A percentile compares a stretch with the other conserved stretches of the same genome.
Evolutionary conservation across 129 eudicot species (phyloP).

Genomic region (Sambucus nigra): DNA sequence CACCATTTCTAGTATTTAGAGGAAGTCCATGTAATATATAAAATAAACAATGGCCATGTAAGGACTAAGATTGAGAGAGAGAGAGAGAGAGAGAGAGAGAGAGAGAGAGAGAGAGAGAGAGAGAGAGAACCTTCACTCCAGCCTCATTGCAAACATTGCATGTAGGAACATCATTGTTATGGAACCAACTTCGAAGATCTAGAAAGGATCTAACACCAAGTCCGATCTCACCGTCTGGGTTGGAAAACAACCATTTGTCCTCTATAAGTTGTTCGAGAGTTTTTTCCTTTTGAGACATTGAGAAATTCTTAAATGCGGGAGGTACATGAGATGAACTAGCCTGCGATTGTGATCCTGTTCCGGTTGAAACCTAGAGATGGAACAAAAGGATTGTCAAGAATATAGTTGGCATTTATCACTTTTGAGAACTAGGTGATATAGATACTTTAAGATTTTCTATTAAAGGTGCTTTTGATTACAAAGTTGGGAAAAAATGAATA

Average conservation of each 20-base stretch:
- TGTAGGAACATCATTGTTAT: slow-evolving; percentile 58
- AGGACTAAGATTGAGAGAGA: too few relatives aligned
- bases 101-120: too few relatives aligned
- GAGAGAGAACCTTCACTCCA: slow-evolving; percentile 86
- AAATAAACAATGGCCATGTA: too few relatives aligned
- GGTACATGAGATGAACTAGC: slow-evolving; percentile 38
- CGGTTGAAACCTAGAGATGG: slow-evolving; percentile 24
- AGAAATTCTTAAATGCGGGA: slow-evolving; percentile 56
- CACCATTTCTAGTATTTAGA: too few relatives aligned
- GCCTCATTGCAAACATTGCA: slow-evolving; percentile 95
- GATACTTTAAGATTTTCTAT: not conserved
- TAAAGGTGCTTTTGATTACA: too few relatives aligned
- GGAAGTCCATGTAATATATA: too few relatives aligned
- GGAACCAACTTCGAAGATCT: slow-evolving; percentile 96
- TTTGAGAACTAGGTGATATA: too few relatives aligned
- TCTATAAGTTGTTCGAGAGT: slow-evolving; percentile 42
- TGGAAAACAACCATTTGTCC: slow-evolving; percentile 76
- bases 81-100: too few relatives aligned
- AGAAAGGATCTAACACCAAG: slow-evolving; percentile 88
- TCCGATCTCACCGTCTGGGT: slow-evolving; percentile 52
- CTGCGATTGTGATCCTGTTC: slow-evolving; percentile 36
- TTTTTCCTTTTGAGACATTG: slow-evolving; percentile 80
- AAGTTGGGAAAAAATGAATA: too few relatives aligned
- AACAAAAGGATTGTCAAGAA: slow-evolving; percentile 6
- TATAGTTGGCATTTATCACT: too few relatives aligned